Evolutionary conservation across 495 filamentous ascomycete species (phyloP).

Genomic region (Neurospora sp.): DNA sequence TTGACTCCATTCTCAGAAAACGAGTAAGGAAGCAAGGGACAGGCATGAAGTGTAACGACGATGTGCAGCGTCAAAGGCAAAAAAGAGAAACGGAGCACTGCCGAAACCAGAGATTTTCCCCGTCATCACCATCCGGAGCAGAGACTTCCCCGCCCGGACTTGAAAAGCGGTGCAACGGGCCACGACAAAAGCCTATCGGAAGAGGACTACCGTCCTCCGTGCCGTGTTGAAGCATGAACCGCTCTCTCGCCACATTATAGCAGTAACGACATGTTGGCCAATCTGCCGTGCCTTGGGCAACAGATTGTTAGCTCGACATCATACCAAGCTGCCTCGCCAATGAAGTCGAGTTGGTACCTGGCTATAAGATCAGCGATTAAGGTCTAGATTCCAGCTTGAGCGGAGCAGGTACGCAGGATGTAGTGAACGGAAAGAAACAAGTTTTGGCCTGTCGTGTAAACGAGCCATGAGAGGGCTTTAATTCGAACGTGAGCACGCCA

Average conservation of each 20-base stretch:
- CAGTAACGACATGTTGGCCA: background rate
- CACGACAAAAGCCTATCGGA: background rate
- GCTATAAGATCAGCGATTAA: background rate
- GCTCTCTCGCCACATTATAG: background rate
- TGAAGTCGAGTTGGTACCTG: background rate
- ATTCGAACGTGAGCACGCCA: background rate
- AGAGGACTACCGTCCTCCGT: background rate
- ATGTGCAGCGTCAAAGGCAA: background rate
- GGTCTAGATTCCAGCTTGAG: background rate
- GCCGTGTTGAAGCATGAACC: background rate
- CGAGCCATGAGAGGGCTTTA: background rate
- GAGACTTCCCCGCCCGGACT: background rate
- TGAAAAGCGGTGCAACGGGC: background rate
- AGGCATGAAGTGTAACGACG: background rate
- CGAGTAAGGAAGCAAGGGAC: background rate
- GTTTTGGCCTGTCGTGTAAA: background rate
- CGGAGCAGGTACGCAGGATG: background rate
- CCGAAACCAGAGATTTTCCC: background rate
- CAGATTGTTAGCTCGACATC: background rate
- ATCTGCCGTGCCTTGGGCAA: background rate
- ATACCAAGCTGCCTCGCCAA: background rate
- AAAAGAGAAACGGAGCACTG: background rate
- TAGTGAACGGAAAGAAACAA: background rate
- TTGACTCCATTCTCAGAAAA: background rate
- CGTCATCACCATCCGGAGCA: background rate